phyloP scores from a whole-genome alignment of 768 basidiomycete species.

The Russula emetica region DNA sequence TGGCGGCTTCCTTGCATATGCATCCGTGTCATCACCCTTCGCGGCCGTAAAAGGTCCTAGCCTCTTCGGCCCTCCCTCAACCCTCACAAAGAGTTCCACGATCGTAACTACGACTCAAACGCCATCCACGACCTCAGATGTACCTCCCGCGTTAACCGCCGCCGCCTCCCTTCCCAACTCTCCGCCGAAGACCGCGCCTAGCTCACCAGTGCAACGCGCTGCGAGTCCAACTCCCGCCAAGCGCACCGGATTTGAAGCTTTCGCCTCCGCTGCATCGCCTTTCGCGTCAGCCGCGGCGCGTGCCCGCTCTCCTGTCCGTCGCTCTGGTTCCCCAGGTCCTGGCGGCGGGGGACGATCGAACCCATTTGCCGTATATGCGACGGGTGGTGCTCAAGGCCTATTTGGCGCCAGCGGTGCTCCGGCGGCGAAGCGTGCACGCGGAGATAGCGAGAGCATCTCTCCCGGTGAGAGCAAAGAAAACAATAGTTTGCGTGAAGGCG shows the following conservation, averaged over 20 bases:
- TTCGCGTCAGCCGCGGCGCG: slow-evolving; percentile 51
- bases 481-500: slow-evolving; percentile 18
- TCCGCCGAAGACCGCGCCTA: slow-evolving; percentile 21
- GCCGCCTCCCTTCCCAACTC: slow-evolving; percentile 17
- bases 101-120: slow-evolving; percentile 30
- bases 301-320: slow-evolving; percentile 49
- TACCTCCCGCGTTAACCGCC: slow-evolving; percentile 9
- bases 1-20: slow-evolving; percentile 76
- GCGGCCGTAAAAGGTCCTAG: slow-evolving; percentile 68
- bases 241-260: slow-evolving; percentile 55
- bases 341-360: slow-evolving; percentile 49
- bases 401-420: slow-evolving; percentile 37
- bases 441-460: slow-evolving; percentile 28
- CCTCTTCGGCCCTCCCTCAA: slow-evolving; percentile 38
- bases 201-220: slow-evolving; percentile 23
- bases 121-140: slow-evolving; percentile 6
- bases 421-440: slow-evolving; percentile 50
- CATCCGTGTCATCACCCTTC: slow-evolving; percentile 69
- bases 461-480: slow-evolving; percentile 27
- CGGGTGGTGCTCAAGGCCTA: slow-evolving; percentile 47
- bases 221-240: slow-evolving; percentile 40
- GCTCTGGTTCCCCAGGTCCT: slow-evolving; percentile 39
- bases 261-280: slow-evolving; percentile 47
- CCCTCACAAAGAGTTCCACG: slow-evolving; percentile 34
- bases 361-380: slow-evolving; percentile 43